Percentiles rank a stretch among this genome's conserved stretches.
These are phyloP conservation scores for Iberis pinnata DNA, from an alignment of 345 rosid species.

Conservation along the genomic window DNA sequence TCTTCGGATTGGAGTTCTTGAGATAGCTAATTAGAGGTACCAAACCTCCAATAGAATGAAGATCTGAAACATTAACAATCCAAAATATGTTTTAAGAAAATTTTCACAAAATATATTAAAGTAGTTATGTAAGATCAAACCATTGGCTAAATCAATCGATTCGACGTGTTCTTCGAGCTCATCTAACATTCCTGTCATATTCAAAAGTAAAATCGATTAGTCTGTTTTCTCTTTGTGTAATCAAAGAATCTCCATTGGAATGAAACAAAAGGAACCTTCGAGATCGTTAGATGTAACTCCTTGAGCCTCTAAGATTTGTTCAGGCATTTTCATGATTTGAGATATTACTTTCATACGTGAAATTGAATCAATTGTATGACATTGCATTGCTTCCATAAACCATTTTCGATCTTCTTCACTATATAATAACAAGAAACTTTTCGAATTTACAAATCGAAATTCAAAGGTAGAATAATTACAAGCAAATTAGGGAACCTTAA, in stretches of 20 bases:
- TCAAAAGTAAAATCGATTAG: background rate
- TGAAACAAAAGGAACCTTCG: constrained; percentile 44
- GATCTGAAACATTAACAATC: constrained; percentile 46
- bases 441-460: too few species aligned
- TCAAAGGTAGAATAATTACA: too few species aligned
- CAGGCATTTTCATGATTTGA: constrained; percentile 75
- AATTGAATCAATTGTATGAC: constrained; percentile 69
- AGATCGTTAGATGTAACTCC: constrained; percentile 75
- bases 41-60: constrained; percentile 84
- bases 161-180: constrained; percentile 31
- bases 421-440: too few species aligned
- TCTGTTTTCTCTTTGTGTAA: background rate
- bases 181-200: constrained; percentile 30
- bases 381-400: constrained; percentile 98
- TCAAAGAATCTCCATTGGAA: background rate
- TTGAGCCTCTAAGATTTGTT: constrained; percentile 66
- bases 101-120: background rate
- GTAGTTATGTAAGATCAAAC: constrained; percentile 11
- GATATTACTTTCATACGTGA: constrained; percentile 96
- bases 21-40: constrained; percentile 74
- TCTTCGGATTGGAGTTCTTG: constrained; percentile 59
- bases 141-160: constrained; percentile 28
- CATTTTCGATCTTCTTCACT: constrained; percentile 94
- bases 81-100: background rate
- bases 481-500: too few species aligned